Conservation (phyloP, 2,329 filamentous ascomycete species). For the Fusarium sacchari region DNA sequence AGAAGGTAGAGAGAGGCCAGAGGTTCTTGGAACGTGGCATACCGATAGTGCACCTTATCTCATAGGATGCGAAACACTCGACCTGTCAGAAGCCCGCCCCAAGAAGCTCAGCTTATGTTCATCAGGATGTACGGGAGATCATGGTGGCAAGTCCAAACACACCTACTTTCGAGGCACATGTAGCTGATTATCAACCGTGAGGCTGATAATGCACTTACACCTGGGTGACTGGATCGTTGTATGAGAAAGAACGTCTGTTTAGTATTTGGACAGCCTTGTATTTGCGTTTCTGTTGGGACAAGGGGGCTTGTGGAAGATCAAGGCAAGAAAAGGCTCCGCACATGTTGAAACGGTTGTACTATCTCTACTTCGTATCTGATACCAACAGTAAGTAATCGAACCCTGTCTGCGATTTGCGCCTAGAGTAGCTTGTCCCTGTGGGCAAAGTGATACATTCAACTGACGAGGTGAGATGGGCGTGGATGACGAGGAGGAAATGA, state of each 20-base stretch:
- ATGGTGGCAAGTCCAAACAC: neutral
- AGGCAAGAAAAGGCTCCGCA: neutral
- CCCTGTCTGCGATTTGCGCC: fast-evolving
- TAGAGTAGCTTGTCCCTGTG: fast-evolving
- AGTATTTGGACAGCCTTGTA: no score
- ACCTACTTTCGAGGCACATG: neutral
- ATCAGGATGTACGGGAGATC: neutral
- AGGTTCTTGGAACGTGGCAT: no score
- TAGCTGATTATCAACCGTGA: neutral
- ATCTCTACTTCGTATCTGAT: neutral
- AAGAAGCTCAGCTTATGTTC: no score
- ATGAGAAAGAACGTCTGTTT: neutral
- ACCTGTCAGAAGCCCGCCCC: no score
- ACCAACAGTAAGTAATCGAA: neutral
- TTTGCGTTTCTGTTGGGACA: neutral
- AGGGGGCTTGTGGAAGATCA: no score
- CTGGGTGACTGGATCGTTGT: neutral
- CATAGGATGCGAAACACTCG: neutral
- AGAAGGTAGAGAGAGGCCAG: fast-evolving
- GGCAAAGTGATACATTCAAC: neutral
- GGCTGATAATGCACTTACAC: no score
- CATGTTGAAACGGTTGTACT: neutral
- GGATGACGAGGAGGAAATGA: no score
- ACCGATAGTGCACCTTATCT: fast-evolving
- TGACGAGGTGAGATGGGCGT: no score